Conservation (phyloP, 352 stramenopile species). For the Pythium grandisporangium region DNA sequence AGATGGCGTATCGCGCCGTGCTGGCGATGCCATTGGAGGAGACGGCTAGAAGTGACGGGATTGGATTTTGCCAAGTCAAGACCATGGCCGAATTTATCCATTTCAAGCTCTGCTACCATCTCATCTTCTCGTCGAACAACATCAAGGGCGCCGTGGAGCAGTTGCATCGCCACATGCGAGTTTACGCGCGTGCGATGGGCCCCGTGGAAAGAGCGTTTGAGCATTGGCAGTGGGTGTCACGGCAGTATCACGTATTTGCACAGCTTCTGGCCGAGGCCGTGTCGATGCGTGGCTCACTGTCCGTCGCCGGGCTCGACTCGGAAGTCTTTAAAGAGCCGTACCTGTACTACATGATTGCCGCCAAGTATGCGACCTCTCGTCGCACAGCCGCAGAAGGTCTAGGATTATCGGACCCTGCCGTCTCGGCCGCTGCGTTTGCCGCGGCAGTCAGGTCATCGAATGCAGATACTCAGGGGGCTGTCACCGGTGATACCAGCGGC, state of each 20-base stretch:
- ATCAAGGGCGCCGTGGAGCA: constrained; percentile 80
- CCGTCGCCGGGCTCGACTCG: constrained; percentile 50
- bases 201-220: constrained; percentile 56
- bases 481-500: too few relatives aligned
- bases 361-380: constrained; percentile 76
- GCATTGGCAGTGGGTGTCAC: constrained; percentile 79
- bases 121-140: constrained; percentile 81
- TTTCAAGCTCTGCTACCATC: constrained; percentile 85
- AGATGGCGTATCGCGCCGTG: constrained; percentile 64
- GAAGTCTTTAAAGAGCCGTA: constrained; percentile 84
- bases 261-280: constrained; percentile 68
- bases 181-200: constrained; percentile 45
- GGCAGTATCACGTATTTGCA: constrained; percentile 84
- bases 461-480: constrained; percentile 7
- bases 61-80: constrained; percentile 57
- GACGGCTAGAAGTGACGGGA: constrained; percentile 17
- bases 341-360: constrained; percentile 76
- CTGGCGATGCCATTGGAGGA: constrained; percentile 45
- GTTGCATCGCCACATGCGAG: constrained; percentile 68
- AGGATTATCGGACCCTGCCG: constrained; percentile 20
- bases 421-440: constrained; percentile 6
- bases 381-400: constrained; percentile 55
- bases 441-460: too few relatives aligned
- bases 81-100: constrained; percentile 83
- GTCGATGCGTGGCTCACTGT: constrained; percentile 52